A percentile compares a stretch with the other conserved stretches of the same genome.
These are phyloP conservation scores for Lathyrus sativus DNA, from an alignment of 306 rosid genomes.

Conservation along the genomic window DNA sequence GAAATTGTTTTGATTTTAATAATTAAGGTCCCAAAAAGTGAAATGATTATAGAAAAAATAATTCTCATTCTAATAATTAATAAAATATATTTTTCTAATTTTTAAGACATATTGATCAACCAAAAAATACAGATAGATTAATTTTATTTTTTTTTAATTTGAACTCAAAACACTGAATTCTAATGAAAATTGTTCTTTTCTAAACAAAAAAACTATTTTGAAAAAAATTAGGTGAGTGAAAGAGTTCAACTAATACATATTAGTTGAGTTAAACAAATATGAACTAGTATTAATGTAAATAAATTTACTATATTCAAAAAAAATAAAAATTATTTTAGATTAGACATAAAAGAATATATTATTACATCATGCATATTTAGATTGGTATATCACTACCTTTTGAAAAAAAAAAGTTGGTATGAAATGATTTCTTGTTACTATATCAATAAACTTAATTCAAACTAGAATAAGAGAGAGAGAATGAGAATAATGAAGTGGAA, in stretches of 20 bases:
- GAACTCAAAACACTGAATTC: too few relatives aligned
- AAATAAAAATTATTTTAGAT: background rate
- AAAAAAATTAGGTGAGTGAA: too few relatives aligned
- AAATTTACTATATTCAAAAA: too few relatives aligned
- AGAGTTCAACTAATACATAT: too few relatives aligned
- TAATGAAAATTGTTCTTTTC: too few relatives aligned
- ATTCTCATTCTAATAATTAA: background rate
- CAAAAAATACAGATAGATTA: too few relatives aligned
- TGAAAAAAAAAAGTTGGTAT: background rate
- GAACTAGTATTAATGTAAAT: too few relatives aligned
- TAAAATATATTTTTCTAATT: background rate
- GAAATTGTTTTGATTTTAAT: background rate
- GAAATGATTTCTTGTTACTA: slow-evolving; percentile 20
- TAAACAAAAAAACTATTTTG: too few relatives aligned
- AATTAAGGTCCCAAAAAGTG: slow-evolving; percentile 28
- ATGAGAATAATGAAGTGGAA: slow-evolving; percentile 44
- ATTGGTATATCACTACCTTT: background rate
- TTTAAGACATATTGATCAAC: too few relatives aligned
- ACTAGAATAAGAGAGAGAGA: slow-evolving; percentile 30
- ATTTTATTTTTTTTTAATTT: too few relatives aligned
- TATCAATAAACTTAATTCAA: slow-evolving; percentile 9
- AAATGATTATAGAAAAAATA: slow-evolving; percentile 15
- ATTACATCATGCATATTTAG: slow-evolving; percentile 23
- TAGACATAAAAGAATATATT: slow-evolving; percentile 13
- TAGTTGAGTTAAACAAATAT: too few relatives aligned